phyloP scores from a whole-genome alignment of 306 rosid species.

The Fragaria iinumae region DNA sequence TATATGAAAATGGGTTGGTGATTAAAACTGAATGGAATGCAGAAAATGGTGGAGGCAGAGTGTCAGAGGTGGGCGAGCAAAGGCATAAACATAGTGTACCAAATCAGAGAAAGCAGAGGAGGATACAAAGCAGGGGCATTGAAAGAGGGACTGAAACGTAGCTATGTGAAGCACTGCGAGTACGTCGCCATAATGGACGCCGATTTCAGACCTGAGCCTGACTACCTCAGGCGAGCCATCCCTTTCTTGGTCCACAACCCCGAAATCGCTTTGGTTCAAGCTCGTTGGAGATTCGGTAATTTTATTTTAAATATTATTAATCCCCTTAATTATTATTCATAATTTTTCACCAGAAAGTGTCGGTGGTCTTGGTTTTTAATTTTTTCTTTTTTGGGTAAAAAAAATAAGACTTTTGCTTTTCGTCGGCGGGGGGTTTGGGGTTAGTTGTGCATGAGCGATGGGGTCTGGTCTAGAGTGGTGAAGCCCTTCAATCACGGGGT shows the following conservation, averaged over 20 bases:
- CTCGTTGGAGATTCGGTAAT: slow-evolving; percentile 98
- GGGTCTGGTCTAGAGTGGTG: slow-evolving; percentile 32
- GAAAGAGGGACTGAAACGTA: slow-evolving; percentile 86
- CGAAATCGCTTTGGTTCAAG: slow-evolving; percentile 86
- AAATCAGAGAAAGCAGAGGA: slow-evolving; percentile 75
- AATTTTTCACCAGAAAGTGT: slow-evolving; percentile 35
- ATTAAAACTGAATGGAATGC: slow-evolving; percentile 16
- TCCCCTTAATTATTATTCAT: neutral
- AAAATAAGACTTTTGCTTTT: neutral
- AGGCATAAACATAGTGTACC: slow-evolving; percentile 79
- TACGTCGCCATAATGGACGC: slow-evolving; percentile 93
- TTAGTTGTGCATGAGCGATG: slow-evolving; percentile 23
- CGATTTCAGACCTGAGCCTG: slow-evolving; percentile 91
- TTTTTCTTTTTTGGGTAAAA: neutral
- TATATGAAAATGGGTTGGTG: neutral
- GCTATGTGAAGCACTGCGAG: slow-evolving; percentile 87
- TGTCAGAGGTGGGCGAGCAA: slow-evolving; percentile 97
- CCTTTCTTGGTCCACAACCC: slow-evolving; percentile 84
- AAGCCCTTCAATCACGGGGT: slow-evolving; percentile 60
- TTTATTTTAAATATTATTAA: too few species aligned
- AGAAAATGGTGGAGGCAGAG: slow-evolving; percentile 96
- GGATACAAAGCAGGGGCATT: slow-evolving; percentile 98
- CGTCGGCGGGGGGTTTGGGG: slow-evolving; percentile 31
- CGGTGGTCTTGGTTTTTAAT: slow-evolving; percentile 42
- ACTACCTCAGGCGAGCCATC: slow-evolving; percentile 77